Evolutionary conservation across 495 filamentous ascomycete genomes (phyloP).

Genomic region (Xylaria curta): DNA sequence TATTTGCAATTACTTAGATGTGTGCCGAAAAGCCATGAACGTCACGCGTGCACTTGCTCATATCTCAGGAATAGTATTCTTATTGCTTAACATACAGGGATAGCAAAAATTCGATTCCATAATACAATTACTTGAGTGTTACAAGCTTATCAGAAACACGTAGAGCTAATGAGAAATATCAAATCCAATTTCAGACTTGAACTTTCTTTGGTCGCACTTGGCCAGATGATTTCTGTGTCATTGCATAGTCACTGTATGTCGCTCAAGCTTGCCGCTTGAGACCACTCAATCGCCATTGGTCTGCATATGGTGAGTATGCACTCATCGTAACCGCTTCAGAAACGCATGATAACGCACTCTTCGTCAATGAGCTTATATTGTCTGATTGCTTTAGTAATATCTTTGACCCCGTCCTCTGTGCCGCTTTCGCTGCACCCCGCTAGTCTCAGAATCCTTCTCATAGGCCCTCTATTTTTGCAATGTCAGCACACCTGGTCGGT

Average conservation of each 20-base stretch:
- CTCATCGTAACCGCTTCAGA: neutral
- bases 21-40: neutral
- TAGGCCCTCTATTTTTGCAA: slow-evolving; percentile 38
- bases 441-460: neutral
- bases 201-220: neutral
- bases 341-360: neutral
- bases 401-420: neutral
- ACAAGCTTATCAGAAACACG: too few relatives aligned
- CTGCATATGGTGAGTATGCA: neutral
- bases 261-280: neutral
- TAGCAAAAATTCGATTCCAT: neutral
- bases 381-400: neutral
- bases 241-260: neutral
- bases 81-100: neutral
- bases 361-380: neutral
- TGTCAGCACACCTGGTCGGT: slow-evolving; percentile 60
- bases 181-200: too few relatives aligned
- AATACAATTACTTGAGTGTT: neutral
- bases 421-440: neutral
- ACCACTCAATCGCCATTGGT: neutral
- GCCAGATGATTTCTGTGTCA: neutral
- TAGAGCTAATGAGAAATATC: too few relatives aligned
- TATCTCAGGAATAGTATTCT: neutral
- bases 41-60: neutral
- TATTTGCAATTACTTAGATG: neutral